Percentiles rank a stretch among this genome's conserved stretches.
These are phyloP conservation scores for Botryotinia globosa DNA, from an alignment of 2,329 filamentous ascomycete species.

Conservation along the genomic window DNA sequence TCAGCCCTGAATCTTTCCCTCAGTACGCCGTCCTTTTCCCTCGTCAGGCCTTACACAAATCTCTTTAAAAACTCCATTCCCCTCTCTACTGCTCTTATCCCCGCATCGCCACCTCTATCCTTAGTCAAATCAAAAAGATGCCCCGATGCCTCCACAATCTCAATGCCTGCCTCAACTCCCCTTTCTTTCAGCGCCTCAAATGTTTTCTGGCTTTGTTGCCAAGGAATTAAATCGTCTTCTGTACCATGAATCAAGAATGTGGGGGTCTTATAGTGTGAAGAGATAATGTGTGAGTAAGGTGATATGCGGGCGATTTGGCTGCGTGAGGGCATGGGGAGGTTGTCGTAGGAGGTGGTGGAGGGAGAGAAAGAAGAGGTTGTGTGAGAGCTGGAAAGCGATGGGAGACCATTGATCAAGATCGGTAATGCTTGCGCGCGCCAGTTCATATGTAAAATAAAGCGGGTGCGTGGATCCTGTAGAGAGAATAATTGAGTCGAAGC, in stretches of 20 bases:
- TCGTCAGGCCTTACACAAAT: background rate
- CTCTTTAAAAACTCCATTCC: slow-evolving; percentile 12
- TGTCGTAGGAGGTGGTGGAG: background rate
- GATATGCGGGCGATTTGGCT: slow-evolving; percentile 28
- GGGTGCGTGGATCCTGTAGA: slow-evolving; percentile 39
- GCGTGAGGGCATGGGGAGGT: background rate
- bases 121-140: slow-evolving; percentile 21
- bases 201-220: slow-evolving; percentile 34
- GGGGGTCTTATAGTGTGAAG: slow-evolving; percentile 37
- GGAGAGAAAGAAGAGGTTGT: background rate
- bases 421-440: slow-evolving; percentile 42
- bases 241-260: slow-evolving; percentile 40
- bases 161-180: slow-evolving; percentile 21
- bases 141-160: background rate
- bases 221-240: slow-evolving; percentile 40
- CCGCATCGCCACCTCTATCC: slow-evolving; percentile 2
- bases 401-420: slow-evolving; percentile 38
- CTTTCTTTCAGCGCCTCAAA: slow-evolving; percentile 28
- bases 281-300: slow-evolving; percentile 38
- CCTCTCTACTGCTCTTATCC: background rate
- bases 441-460: slow-evolving; percentile 45
- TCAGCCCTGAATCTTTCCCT: background rate
- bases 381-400: background rate
- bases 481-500: slow-evolving; percentile 19
- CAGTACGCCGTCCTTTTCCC: background rate